phyloP scores from a whole-genome alignment of 345 rosid species.

The Acer saccharum region DNA sequence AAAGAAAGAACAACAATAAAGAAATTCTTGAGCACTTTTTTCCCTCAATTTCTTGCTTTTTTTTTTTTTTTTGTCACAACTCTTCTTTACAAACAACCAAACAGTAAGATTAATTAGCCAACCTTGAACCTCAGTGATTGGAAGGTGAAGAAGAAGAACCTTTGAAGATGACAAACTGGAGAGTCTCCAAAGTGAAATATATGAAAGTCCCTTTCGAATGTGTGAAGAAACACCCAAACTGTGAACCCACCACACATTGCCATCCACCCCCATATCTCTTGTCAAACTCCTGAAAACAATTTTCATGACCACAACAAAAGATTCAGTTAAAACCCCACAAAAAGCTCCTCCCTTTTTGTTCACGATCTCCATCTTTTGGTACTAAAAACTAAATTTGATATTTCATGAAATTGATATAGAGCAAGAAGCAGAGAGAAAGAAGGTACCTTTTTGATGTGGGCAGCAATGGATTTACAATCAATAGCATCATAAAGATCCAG shows the following conservation, averaged over 20 bases:
- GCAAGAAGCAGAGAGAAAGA: not conserved
- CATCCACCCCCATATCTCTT: conserved; percentile 60
- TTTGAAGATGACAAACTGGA: conserved; percentile 71
- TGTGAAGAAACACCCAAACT: conserved; percentile 76
- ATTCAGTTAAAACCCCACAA: no score
- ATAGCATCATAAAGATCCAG: conserved; percentile 67
- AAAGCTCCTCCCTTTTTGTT: not conserved
- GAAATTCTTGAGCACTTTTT: no score
- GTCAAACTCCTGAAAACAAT: conserved; percentile 61
- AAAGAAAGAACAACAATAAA: no score
- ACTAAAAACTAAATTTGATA: no score
- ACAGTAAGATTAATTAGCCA: not conserved
- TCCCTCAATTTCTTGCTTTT: not conserved
- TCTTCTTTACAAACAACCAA: not conserved
- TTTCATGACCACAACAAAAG: not conserved
- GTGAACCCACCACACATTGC: conserved; percentile 86
- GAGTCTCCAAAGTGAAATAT: conserved; percentile 68
- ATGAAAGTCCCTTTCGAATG: conserved; percentile 74
- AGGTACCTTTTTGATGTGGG: conserved; percentile 60
- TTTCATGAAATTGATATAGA: not conserved
- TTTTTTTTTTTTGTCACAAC: not conserved
- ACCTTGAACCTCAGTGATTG: conserved; percentile 4
- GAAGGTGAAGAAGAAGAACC: conserved; percentile 49
- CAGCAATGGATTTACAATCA: conserved; percentile 69
- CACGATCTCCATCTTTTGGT: no score